Percentiles rank a stretch among this genome's conserved stretches.
These are phyloP conservation scores for Sporisorium sorghi DNA, from an alignment of 1,284 basidiomycete species.

Conservation along the genomic window DNA sequence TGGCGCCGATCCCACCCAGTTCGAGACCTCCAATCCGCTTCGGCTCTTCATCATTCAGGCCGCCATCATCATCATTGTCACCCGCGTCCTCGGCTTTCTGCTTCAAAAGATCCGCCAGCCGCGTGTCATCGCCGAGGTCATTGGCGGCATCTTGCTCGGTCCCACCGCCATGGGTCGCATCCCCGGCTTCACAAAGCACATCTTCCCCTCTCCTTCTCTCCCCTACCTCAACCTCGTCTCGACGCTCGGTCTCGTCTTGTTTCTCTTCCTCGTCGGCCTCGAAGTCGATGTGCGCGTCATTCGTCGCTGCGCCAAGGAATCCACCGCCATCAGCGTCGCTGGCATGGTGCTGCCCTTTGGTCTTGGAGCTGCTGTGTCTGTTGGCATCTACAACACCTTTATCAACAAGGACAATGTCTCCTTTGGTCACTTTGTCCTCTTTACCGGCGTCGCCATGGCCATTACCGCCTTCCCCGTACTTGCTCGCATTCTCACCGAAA, in stretches of 20 bases:
- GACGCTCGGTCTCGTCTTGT: conserved; percentile 79
- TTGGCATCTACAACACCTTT: conserved; percentile 83
- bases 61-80: conserved; percentile 74
- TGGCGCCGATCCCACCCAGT: conserved; percentile 76
- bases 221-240: conserved; percentile 87
- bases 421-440: conserved; percentile 90
- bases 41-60: conserved; percentile 86
- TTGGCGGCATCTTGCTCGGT: conserved; percentile 80
- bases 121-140: conserved; percentile 86
- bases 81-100: conserved; percentile 77
- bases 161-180: conserved; percentile 65
- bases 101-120: conserved; percentile 81
- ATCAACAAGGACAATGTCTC: conserved; percentile 75
- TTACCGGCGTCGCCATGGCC: conserved; percentile 88
- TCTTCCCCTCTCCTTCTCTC: conserved; percentile 72
- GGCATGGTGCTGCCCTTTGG: conserved; percentile 85
- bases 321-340: conserved; percentile 72
- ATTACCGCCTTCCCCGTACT: conserved; percentile 88
- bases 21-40: conserved; percentile 77
- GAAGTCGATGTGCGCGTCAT: conserved; percentile 87
- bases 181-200: conserved; percentile 63
- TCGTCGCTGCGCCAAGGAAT: conserved; percentile 70
- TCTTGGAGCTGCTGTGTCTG: conserved; percentile 83
- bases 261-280: conserved; percentile 87
- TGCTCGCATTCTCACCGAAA: conserved; percentile 76